A percentile compares a stretch with the other conserved stretches of the same genome.
These are phyloP conservation scores for Strombidium stylifer DNA, from an alignment of 73 alveolate genomes.

Conservation along the genomic window DNA sequence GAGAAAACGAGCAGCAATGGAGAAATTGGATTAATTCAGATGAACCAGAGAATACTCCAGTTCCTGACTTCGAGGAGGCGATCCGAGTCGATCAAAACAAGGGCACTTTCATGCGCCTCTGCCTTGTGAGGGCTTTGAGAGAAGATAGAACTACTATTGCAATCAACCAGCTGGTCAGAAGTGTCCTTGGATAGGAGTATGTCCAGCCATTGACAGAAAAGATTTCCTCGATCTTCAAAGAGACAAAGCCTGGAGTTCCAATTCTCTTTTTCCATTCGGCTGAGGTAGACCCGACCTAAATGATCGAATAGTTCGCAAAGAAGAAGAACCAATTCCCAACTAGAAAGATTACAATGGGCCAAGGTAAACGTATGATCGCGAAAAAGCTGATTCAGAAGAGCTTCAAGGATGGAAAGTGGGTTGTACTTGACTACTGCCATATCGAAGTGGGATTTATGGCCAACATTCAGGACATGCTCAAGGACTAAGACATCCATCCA, in stretches of 20 bases:
- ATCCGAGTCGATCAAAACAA: constrained; percentile 84
- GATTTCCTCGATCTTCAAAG: constrained; percentile 92
- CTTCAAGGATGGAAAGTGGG: constrained; percentile 99
- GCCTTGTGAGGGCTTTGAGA: constrained; percentile 94
- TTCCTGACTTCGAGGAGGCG: constrained; percentile 95
- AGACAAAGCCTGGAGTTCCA: constrained; percentile 91
- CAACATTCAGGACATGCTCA: constrained; percentile 96
- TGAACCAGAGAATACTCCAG: constrained; percentile 89
- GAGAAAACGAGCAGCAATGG: constrained; percentile 64
- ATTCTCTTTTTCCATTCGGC: constrained; percentile 98
- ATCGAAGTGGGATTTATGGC: constrained; percentile 99
- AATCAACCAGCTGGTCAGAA: constrained; percentile 89
- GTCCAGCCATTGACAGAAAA: constrained; percentile 98
- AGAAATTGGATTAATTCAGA: constrained; percentile 74
- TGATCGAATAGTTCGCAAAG: constrained; percentile 98
- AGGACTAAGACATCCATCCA: constrained; percentile 93
- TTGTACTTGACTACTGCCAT: constrained; percentile 99
- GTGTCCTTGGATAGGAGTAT: constrained; percentile 93
- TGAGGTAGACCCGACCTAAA: constrained; percentile 99
- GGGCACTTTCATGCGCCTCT: constrained; percentile 90
- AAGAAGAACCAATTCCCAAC: constrained; percentile 98
- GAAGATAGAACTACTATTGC: constrained; percentile 97
- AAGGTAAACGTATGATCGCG: constrained; percentile 99
- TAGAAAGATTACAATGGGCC: constrained; percentile 98
- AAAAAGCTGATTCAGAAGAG: constrained; percentile 86